A percentile compares a stretch with the other conserved stretches of the same genome.
Conservation (phyloP, 106 monocot species). For the Ottelia alismoides region DNA sequence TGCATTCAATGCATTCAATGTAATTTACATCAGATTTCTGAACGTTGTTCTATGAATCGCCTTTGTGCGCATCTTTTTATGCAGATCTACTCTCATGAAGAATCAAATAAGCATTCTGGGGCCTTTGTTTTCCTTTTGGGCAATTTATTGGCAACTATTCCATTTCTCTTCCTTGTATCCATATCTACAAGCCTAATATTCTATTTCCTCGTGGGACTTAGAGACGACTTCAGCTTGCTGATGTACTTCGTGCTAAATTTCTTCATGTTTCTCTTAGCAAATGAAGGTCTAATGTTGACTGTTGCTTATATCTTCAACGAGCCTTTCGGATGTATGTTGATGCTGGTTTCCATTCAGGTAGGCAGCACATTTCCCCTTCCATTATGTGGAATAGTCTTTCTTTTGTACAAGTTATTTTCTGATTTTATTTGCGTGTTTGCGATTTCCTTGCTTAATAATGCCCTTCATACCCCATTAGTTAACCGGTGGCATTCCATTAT, state of each 20-base stretch:
- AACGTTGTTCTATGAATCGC: too few species aligned
- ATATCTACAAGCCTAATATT: constrained; percentile 58
- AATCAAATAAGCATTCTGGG: constrained; percentile 56
- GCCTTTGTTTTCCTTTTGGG: constrained; percentile 41
- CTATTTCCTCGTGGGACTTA: too few species aligned
- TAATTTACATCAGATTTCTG: too few species aligned
- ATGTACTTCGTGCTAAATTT: constrained; percentile 77
- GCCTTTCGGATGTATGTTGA: constrained; percentile 40
- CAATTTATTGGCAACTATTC: constrained; percentile 78
- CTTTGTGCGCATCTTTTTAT: too few species aligned
- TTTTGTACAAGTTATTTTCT: too few species aligned
- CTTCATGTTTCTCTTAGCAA: constrained; percentile 65
- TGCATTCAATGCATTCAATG: too few species aligned
- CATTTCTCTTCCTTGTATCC: constrained; percentile 65
- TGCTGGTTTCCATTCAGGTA: constrained; percentile 50
- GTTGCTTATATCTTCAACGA: constrained; percentile 51
- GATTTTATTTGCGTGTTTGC: too few species aligned
- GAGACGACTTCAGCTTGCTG: constrained; percentile 72
- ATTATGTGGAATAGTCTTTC: too few species aligned
- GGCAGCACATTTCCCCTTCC: too few species aligned
- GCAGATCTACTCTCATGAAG: constrained; percentile 58
- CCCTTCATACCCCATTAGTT: too few species aligned
- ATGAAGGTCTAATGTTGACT: constrained; percentile 73
- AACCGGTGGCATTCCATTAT: too few species aligned
- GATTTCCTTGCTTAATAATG: too few species aligned